Conservation (phyloP, 1,284 basidiomycete genomes). For the Leccinum pachyderme region DNA sequence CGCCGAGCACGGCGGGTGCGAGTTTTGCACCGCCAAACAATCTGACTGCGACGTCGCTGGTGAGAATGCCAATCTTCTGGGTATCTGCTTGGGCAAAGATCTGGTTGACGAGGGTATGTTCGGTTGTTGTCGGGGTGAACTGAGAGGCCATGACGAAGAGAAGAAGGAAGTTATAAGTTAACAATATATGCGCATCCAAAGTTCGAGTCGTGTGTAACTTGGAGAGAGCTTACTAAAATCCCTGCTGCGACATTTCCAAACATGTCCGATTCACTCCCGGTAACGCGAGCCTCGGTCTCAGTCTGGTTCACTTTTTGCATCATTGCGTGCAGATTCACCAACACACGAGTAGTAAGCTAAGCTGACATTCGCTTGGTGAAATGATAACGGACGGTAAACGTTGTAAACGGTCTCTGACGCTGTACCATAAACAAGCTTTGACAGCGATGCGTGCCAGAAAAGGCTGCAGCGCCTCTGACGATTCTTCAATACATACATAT, state of each 20-base stretch:
- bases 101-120: constrained; percentile 64
- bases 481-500: neutral
- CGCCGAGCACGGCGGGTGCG: constrained; percentile 75
- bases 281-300: too few relatives aligned
- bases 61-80: constrained; percentile 78
- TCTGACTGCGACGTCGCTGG: constrained; percentile 82
- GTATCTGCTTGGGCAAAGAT: constrained; percentile 71
- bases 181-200: constrained; percentile 8
- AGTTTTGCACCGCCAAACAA: constrained; percentile 81
- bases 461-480: neutral
- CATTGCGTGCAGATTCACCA: too few relatives aligned
- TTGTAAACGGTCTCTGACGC: too few relatives aligned
- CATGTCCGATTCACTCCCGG: too few relatives aligned
- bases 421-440: too few relatives aligned
- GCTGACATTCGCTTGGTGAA: too few relatives aligned
- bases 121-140: constrained; percentile 65
- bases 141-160: constrained; percentile 50
- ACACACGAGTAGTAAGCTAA: too few relatives aligned
- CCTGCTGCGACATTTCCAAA: neutral
- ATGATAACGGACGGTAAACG: too few relatives aligned
- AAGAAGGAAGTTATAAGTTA: constrained; percentile 19
- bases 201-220: neutral
- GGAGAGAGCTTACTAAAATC: neutral
- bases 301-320: too few relatives aligned
- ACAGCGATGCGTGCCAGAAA: neutral